Conservation (phyloP, 2,329 filamentous ascomycete genomes). For the Pestalotiopsis sp. region DNA sequence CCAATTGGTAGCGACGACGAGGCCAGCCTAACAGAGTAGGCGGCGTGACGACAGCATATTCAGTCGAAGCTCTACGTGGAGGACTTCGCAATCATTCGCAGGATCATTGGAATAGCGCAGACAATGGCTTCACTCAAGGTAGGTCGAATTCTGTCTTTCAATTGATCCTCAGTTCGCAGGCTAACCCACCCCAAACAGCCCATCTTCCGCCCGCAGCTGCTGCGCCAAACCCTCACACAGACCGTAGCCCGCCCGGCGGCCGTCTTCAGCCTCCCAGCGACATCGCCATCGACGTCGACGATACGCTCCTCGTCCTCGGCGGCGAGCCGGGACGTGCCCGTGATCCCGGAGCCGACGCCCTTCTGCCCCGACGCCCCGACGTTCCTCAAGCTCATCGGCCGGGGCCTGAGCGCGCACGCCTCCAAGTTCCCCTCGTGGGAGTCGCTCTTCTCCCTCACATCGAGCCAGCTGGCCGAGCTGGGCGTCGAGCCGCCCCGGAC, state of each 20-base stretch:
- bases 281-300: slow-evolving; percentile 31
- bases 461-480: slow-evolving; percentile 76
- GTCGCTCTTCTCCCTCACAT: slow-evolving; percentile 80
- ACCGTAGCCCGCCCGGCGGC: slow-evolving; percentile 27
- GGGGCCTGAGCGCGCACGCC: slow-evolving; percentile 78
- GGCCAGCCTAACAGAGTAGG: neutral
- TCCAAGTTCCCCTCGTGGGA: slow-evolving; percentile 91
- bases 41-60: neutral
- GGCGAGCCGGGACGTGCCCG: slow-evolving; percentile 13
- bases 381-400: slow-evolving; percentile 90
- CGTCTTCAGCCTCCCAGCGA: slow-evolving; percentile 23
- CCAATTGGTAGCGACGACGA: slow-evolving; percentile 6
- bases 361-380: slow-evolving; percentile 84
- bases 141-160: neutral
- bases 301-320: slow-evolving; percentile 36
- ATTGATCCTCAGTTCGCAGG: neutral
- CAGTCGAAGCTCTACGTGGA: neutral
- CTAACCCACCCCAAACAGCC: slow-evolving; percentile 19
- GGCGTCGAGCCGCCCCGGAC: slow-evolving; percentile 85
- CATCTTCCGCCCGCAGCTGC: slow-evolving; percentile 29
- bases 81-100: neutral
- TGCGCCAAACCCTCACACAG: slow-evolving; percentile 26
- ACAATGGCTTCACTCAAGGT: slow-evolving; percentile 18
- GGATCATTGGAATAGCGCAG: neutral
- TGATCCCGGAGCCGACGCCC: slow-evolving; percentile 72